phyloP scores from a whole-genome alignment of 208 protist genomes.

The Trypanosoma cruzi region DNA sequence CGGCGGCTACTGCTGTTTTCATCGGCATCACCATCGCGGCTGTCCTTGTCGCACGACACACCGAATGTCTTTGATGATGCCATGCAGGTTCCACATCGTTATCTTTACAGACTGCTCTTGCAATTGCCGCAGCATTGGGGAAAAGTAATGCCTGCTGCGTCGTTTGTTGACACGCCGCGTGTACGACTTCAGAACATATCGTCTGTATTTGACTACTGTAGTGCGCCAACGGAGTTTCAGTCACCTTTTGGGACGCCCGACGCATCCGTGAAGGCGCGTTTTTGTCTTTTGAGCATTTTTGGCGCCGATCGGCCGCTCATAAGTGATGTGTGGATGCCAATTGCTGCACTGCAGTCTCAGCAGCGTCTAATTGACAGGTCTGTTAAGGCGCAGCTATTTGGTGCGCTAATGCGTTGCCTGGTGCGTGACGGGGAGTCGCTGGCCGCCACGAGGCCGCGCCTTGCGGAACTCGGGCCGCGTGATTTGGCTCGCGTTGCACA shows the following conservation, averaged over 20 bases:
- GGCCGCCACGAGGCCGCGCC: constrained; percentile 21
- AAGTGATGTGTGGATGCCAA: constrained; percentile 26
- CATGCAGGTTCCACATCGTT: constrained; percentile 1
- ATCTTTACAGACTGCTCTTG: constrained; percentile 27
- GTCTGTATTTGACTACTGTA: constrained; percentile 29
- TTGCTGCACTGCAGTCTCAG: neutral
- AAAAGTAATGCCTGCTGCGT: neutral
- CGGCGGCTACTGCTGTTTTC: neutral
- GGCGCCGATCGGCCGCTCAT: constrained; percentile 22
- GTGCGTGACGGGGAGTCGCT: constrained; percentile 17
- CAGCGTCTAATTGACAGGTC: neutral
- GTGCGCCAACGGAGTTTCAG: neutral
- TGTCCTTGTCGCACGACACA: neutral
- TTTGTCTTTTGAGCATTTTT: constrained; percentile 13
- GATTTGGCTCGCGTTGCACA: constrained; percentile 27
- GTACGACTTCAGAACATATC: constrained; percentile 26
- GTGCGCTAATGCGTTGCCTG: constrained; percentile 27
- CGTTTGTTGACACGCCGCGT: neutral
- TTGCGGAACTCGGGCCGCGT: constrained; percentile 24
- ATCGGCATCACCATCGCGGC: neutral
- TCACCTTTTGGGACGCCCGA: neutral
- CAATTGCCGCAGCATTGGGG: constrained; percentile 22
- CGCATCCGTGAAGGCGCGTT: neutral
- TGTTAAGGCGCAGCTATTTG: constrained; percentile 17
- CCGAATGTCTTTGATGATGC: constrained; percentile 17